Evolutionary conservation across 306 rosid species (phyloP).

Genomic region (Casuarina glauca): DNA sequence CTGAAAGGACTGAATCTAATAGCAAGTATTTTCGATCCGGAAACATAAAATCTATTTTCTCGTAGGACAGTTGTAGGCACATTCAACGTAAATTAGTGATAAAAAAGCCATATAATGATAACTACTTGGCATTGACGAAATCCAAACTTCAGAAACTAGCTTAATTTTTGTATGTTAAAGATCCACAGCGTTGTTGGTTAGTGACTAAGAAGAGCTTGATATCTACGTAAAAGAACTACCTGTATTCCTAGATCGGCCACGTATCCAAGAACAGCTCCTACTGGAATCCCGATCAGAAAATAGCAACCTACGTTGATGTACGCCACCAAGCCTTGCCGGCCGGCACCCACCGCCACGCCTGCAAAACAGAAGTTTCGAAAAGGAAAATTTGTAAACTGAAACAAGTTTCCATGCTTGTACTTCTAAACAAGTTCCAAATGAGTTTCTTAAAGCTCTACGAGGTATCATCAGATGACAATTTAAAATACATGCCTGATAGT

Average conservation of each 20-base stretch:
- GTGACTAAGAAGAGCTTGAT: background rate
- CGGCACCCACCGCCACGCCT: conserved; percentile 62
- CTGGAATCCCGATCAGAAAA: conserved; percentile 46
- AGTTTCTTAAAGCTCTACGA: too few relatives aligned
- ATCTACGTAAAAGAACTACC: conserved; percentile 19
- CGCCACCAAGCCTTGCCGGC: conserved; percentile 52
- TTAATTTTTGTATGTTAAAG: background rate
- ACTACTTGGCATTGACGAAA: background rate
- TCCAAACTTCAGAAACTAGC: background rate
- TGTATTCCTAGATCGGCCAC: conserved; percentile 37
- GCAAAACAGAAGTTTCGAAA: background rate
- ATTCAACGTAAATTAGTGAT: too few relatives aligned
- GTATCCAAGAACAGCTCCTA: conserved; percentile 42
- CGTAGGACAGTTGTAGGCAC: background rate
- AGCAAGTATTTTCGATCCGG: too few relatives aligned
- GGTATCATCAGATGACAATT: too few relatives aligned
- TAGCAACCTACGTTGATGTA: conserved; percentile 50
- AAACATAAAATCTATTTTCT: too few relatives aligned
- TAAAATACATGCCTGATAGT: conserved; percentile 1
- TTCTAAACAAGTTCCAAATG: too few relatives aligned
- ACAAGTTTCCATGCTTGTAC: background rate
- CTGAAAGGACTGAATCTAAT: background rate
- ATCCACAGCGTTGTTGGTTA: background rate
- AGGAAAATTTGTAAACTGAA: background rate
- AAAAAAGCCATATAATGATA: too few relatives aligned